Percentiles rank a stretch among this genome's conserved stretches.
phyloP scores from a whole-genome alignment of 2,329 filamentous ascomycete species.

The Monilinia laxa region DNA sequence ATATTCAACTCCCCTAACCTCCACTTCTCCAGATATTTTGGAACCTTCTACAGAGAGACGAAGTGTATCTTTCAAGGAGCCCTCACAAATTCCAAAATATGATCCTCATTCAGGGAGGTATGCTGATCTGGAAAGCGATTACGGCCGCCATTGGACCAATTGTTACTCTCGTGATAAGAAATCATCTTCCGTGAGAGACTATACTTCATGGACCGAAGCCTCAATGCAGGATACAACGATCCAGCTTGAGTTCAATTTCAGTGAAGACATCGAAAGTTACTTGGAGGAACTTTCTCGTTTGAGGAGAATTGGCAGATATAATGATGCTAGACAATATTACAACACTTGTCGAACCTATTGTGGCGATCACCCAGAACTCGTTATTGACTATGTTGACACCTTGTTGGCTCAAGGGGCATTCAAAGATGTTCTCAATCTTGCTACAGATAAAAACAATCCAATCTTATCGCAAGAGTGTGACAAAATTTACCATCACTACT shows the following conservation, averaged over 20 bases:
- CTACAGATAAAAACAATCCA: not conserved
- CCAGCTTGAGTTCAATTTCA: not conserved
- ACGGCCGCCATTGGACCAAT: not conserved
- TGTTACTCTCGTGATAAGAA: not conserved
- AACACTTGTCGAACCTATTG: not conserved
- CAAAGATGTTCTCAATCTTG: conserved; percentile 3
- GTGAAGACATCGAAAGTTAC: not conserved
- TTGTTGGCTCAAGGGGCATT: not conserved
- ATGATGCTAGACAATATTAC: conserved; percentile 11
- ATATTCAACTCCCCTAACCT: not conserved
- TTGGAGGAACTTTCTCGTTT: conserved; percentile 4
- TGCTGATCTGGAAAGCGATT: not conserved
- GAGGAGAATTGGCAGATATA: not conserved
- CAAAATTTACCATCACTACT: not conserved
- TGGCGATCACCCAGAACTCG: not conserved
- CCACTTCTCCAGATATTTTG: not conserved
- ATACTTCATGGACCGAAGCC: not conserved
- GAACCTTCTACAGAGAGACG: not conserved
- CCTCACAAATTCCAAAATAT: not conserved
- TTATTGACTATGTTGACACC: not conserved
- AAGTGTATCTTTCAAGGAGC: not conserved
- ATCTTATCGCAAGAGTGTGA: not conserved
- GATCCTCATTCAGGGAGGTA: too few species aligned
- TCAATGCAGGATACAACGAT: not conserved
- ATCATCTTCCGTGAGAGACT: not conserved